Evolutionary conservation across 257 asterid genomes (phyloP), one percentile per base, ranked within the genome.

Genomic region (Ehretia macrophylla): DNA sequence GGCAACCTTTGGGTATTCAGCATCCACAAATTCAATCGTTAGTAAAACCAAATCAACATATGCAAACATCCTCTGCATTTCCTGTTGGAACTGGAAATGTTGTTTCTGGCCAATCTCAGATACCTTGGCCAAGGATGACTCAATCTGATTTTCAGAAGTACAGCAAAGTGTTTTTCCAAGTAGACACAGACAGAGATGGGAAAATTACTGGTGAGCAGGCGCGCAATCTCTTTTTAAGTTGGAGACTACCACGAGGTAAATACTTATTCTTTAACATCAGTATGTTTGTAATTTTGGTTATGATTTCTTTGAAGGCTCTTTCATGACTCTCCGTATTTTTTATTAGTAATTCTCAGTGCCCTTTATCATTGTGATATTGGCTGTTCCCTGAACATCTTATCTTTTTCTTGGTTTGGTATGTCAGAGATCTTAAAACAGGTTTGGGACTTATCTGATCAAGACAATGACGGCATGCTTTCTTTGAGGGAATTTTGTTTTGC

Each of bases 381-480:
- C 47, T 42, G 12, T 42, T 42, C 16, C 47, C 16, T 42, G 14
- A 10, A 10, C 4, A 10, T 42, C 8, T 42, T 42, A 10, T 42
- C 12, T 14, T 42, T 42, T 38, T 38, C 23, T 13, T 70, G 14
- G 14, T 67, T 79, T 77, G 69, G 58, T 74, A 68, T 77, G 49
- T 63, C 74, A 93, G 99, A 85, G 77, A 84, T 93, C 84, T 77
- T 93, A 79, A 93, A 63, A 84, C 94, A 86, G 90, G 94, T 93
- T 35, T 93, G 97, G 97, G 99, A 93, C 74, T 81, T 93, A 68
- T 85, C 99, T 38, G 97, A 93, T 75, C 96, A 86, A 86, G 99
- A 93, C 73, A 80, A 89, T 66, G 99, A 93, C 60, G 81, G 96
- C 72, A 89, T 83, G 96, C 99, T 93, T 67, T 86, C 99, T 65